Percentiles rank a stretch among this genome's conserved stretches.
These are phyloP conservation scores for Fusarium protoensiforme DNA, from an alignment of 2,329 filamentous ascomycete genomes.

Conservation along the genomic window DNA sequence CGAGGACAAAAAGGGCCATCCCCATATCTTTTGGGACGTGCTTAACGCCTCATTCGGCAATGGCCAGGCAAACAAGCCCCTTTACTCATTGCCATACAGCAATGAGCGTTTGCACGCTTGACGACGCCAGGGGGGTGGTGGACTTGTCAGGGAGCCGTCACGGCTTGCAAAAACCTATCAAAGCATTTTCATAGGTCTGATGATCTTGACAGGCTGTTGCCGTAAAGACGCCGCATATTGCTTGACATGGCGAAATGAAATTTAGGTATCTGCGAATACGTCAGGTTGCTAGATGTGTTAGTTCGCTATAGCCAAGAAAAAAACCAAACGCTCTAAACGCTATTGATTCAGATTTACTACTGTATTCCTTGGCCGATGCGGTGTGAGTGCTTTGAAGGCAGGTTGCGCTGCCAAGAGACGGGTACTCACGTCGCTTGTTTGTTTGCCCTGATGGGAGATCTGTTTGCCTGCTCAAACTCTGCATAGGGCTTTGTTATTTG, in stretches of 20 bases:
- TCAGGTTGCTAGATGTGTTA: constrained; percentile 3
- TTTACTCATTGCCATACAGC: not conserved
- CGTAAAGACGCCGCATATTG: not conserved
- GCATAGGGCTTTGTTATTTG: not conserved
- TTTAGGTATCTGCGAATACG: constrained; percentile 1
- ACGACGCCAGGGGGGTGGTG: not conserved
- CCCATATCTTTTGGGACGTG: not conserved
- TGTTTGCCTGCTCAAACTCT: not conserved
- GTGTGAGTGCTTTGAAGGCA: not conserved
- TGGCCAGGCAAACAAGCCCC: not conserved
- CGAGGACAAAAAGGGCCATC: not conserved
- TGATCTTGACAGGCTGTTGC: not conserved
- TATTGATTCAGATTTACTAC: not conserved
- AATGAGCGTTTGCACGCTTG: not conserved
- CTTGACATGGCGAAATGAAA: not conserved
- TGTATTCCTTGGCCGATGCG: not conserved
- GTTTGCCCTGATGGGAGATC: not conserved
- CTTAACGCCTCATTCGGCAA: not conserved
- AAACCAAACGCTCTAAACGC: constrained; percentile 6
- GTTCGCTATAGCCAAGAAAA: constrained; percentile 16
- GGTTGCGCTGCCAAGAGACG: not conserved
- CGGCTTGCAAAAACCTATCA: not conserved
- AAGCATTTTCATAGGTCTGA: not conserved
- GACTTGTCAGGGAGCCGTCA: not conserved
- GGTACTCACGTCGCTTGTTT: not conserved